A percentile compares a stretch with the other conserved stretches of the same genome.
phyloP scores from a whole-genome alignment of 345 rosid species.

The Sisymbrium irio region DNA sequence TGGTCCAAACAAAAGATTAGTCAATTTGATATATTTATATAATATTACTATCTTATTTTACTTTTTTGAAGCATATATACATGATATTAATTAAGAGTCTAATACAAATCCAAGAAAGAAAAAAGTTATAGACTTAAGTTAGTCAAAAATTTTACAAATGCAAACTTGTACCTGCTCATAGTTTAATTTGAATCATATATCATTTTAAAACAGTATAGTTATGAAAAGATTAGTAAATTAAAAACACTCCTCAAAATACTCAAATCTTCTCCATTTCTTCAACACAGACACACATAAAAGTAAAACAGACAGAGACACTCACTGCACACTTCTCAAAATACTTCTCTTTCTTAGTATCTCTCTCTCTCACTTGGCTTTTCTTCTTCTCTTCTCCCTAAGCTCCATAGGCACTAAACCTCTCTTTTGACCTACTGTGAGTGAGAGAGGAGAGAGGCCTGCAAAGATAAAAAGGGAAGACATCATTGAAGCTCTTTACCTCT shows the following conservation, averaged over 20 bases:
- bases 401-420: conserved; percentile 32
- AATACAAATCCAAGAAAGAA: background rate
- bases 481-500: conserved; percentile 31
- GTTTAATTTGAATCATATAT: background rate
- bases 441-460: conserved; percentile 18
- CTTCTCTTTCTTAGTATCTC: conserved; percentile 19
- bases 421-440: conserved; percentile 34
- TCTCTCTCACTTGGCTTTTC: background rate
- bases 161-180: background rate
- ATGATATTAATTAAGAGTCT: background rate
- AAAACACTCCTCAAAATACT: conserved; percentile 21
- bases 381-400: conserved; percentile 29
- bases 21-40: background rate
- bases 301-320: conserved; percentile 30
- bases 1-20: background rate
- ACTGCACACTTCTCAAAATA: conserved; percentile 32
- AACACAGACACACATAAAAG: conserved; percentile 29
- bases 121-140: background rate
- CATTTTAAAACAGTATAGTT: background rate
- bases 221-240: background rate
- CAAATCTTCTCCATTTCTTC: conserved; percentile 26
- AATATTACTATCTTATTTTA: background rate
- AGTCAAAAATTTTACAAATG: conserved; percentile 6
- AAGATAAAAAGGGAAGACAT: conserved; percentile 40
- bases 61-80: too few relatives aligned